These are phyloP conservation scores for Scorias spongiosa DNA, from an alignment of 2,329 filamentous ascomycete species.

Conservation along the genomic window DNA sequence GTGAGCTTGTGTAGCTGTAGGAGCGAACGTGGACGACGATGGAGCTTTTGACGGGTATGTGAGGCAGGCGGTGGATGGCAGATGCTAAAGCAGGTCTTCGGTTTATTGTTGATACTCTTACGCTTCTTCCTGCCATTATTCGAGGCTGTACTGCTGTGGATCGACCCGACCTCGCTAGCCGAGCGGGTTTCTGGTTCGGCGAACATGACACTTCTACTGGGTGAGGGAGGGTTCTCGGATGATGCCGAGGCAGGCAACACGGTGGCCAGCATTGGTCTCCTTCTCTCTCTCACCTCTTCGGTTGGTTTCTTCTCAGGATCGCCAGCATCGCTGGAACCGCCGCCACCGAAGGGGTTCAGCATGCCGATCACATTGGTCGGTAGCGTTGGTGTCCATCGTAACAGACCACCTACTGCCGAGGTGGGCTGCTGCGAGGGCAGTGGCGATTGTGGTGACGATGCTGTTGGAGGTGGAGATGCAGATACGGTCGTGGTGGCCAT, in stretches of 20 bases:
- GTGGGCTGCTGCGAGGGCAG: constrained; percentile 2
- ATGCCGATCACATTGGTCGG: constrained; percentile 13
- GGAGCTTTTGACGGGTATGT: constrained; percentile 43
- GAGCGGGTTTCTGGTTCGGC: constrained; percentile 18
- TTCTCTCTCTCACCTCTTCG: not conserved
- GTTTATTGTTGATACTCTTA: constrained; percentile 21
- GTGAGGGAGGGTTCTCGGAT: constrained; percentile 8
- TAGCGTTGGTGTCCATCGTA: constrained; percentile 16
- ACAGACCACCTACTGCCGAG: constrained; percentile 3
- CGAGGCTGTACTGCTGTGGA: constrained; percentile 16
- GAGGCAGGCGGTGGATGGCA: constrained; percentile 50
- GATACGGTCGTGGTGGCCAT: too few species aligned
- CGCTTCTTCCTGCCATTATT: constrained; percentile 9
- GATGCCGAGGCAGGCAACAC: not conserved
- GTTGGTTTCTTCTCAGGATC: not conserved
- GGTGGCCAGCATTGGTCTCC: not conserved
- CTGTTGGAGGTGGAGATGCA: too few species aligned
- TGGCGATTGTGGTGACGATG: not conserved
- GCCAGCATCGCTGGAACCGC: constrained; percentile 1
- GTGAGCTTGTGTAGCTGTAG: constrained; percentile 58
- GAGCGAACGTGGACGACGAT: constrained; percentile 51
- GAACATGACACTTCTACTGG: constrained; percentile 17
- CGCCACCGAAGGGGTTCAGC: constrained; percentile 16
- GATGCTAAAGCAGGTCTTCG: constrained; percentile 49
- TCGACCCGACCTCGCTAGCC: constrained; percentile 15